These are phyloP conservation scores for Candida boleticola DNA, from an alignment of 805 yeast genomes.

Conservation along the genomic window DNA sequence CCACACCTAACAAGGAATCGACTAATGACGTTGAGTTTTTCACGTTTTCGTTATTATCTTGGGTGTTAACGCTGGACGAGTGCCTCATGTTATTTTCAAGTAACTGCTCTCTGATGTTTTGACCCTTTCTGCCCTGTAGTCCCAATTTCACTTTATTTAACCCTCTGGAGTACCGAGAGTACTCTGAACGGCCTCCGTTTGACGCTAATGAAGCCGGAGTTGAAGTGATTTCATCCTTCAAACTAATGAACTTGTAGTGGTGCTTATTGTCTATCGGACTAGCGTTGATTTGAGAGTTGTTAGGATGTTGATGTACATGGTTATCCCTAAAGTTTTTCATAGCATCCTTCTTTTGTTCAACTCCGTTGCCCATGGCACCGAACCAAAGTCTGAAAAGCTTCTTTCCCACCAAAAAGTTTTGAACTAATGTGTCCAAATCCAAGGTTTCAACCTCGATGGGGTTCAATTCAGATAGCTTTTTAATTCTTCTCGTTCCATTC, in stretches of 20 bases:
- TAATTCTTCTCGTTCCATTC: conserved; percentile 28
- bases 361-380: conserved; percentile 13
- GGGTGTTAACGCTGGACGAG: neutral
- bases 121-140: conserved; percentile 20
- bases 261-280: neutral
- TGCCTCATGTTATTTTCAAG: neutral
- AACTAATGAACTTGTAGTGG: conserved; percentile 29
- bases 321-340: no score
- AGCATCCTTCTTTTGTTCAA: neutral
- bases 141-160: conserved; percentile 35
- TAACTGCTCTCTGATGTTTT: neutral
- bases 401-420: conserved; percentile 31
- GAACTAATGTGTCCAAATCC: conserved; percentile 35
- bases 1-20: conserved; percentile 8
- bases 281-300: neutral
- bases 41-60: neutral
- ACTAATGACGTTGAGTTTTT: conserved; percentile 8
- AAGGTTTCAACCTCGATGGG: conserved; percentile 42
- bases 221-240: conserved; percentile 29
- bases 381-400: conserved; percentile 32
- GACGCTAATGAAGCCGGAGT: conserved; percentile 13
- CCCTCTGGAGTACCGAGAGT: conserved; percentile 31
- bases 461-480: conserved; percentile 32
- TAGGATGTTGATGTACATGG: neutral
- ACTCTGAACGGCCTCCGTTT: conserved; percentile 7